Base-by-base conservation (phyloP, 495 filamentous ascomycete species). In the Haplographium delicatum region DNA sequence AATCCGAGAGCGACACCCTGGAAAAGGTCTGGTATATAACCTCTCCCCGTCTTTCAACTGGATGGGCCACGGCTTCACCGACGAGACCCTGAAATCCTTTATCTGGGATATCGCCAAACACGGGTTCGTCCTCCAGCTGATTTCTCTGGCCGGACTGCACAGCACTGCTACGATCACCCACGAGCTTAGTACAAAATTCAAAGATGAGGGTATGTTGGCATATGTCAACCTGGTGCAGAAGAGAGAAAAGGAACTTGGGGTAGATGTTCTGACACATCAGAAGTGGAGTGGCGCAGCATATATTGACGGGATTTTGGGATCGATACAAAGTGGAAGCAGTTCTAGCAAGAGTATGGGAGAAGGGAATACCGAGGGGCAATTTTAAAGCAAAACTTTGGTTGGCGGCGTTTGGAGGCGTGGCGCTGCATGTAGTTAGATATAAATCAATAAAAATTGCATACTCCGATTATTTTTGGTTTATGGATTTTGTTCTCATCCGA, bases 11-110 rank as follows among this genome's bases (percentile, higher is more conserved):
- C 68, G 53, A 3, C 69, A 72, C 60, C 86, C 89, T 0, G 82
- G 81, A 44, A 98, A 96, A 74, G 83, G 86, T 30, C 73, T 98
- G 18, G 93, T 98, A 6, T 98, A 98, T 73, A 98, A 98, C 72
- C 79, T 98, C 2, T 85, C 79, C 16, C 93, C 93, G 8, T 93
- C 87, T 16, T 98, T 98, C 80, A 97, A 98, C 73, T 98, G 93
- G 93, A 89, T 93, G 80, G 81, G 78, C 22, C 89, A 97, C 66
- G 93, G 93, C 22, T 98, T 97, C 68, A 80, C 81, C 10, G 80
- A 87, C 44, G 80, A 73, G 19, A 77, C 83, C 4, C 74, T 98
- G 30, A 86, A 84, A 67, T 85, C 79, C 5, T 98, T 98, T 62
- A 83, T 97, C 57, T 96, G 91, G 91, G 93, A 97, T 66, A 77